These are phyloP conservation scores for Lathyrus oleraceus DNA, from an alignment of 306 rosid species.

Conservation along the genomic window DNA sequence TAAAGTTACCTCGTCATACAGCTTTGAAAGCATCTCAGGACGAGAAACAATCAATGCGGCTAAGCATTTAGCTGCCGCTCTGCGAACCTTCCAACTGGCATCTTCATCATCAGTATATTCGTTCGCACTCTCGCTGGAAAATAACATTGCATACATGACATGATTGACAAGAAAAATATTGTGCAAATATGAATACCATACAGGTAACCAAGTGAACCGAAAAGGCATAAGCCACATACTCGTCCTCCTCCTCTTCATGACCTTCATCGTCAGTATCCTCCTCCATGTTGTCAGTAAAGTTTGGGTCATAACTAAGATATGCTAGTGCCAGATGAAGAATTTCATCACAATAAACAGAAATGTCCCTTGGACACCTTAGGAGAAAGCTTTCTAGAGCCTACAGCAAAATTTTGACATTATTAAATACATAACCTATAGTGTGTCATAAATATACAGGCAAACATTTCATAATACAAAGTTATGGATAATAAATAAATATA, in stretches of 20 bases:
- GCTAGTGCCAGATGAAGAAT: constrained; percentile 87
- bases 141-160: constrained; percentile 31
- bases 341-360: constrained; percentile 75
- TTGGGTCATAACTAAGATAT: constrained; percentile 93
- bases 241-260: constrained; percentile 95
- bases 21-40: constrained; percentile 89
- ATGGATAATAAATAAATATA: constrained; percentile 17
- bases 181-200: constrained; percentile 21
- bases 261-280: constrained; percentile 95
- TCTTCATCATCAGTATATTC: constrained; percentile 99
- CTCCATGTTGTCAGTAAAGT: constrained; percentile 98
- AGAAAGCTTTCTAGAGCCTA: constrained; percentile 97
- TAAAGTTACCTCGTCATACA: constrained; percentile 83
- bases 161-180: constrained; percentile 27
- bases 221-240: constrained; percentile 53
- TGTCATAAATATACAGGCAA: neutral
- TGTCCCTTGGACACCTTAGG: constrained; percentile 95
- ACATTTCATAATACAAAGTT: neutral
- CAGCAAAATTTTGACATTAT: constrained; percentile 36
- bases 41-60: constrained; percentile 96
- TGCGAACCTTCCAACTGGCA: constrained; percentile 98
- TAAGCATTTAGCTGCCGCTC: constrained; percentile 99
- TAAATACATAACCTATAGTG: constrained; percentile 5
- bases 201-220: constrained; percentile 27
- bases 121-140: constrained; percentile 92